Conservation (phyloP, 179 eudicot species). For the Vitellaria paradoxa region DNA sequence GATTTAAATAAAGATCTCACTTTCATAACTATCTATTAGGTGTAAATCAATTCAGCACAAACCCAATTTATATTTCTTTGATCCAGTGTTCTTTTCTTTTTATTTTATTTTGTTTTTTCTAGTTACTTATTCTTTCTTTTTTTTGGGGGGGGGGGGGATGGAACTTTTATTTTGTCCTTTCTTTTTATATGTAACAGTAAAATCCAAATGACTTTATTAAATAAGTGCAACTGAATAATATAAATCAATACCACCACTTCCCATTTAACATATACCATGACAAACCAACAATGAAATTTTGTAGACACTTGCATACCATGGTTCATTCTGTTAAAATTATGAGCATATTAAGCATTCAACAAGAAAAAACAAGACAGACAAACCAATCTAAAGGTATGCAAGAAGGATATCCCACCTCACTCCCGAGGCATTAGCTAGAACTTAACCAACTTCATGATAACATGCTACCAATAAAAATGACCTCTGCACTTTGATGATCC, state of each 20-base stretch:
- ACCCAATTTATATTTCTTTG: no score
- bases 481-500: slow-evolving; percentile 35
- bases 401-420: slow-evolving; percentile 12
- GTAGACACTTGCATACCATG: not conserved
- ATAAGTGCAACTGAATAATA: not conserved
- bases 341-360: not conserved
- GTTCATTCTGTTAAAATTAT: not conserved
- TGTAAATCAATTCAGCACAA: not conserved
- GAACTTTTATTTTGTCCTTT: not conserved
- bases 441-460: not conserved
- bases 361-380: not conserved
- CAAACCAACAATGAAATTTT: not conserved
- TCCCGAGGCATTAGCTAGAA: not conserved
- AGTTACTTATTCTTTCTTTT: no score
- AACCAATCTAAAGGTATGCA: not conserved
- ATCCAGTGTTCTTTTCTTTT: not conserved
- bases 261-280: not conserved
- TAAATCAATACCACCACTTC: not conserved
- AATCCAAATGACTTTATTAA: not conserved
- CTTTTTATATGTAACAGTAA: not conserved
- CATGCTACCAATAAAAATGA: slow-evolving; percentile 17
- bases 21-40: not conserved
- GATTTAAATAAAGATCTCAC: not conserved
- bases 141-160: not conserved
- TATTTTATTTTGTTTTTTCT: no score